A percentile compares a stretch with the other conserved stretches of the same genome.
phyloP scores from a whole-genome alignment of 1,284 basidiomycete species.

The Cystobasidiaceae sp. region DNA sequence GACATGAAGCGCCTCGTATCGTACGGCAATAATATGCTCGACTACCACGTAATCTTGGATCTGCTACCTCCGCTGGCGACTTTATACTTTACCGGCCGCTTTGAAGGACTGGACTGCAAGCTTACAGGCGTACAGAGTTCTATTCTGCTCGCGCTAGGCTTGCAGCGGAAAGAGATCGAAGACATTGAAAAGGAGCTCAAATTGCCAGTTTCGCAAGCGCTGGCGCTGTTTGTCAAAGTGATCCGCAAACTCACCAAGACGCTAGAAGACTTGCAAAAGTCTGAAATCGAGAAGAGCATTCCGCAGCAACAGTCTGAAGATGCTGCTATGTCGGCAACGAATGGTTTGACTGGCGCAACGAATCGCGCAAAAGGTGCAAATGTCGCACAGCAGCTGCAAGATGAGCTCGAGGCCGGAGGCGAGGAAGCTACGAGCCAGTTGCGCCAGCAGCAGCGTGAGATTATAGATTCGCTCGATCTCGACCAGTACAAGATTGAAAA shows the following conservation, averaged over 20 bases:
- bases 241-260: conserved; percentile 77
- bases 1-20: conserved; percentile 94
- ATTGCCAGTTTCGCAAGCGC: conserved; percentile 75
- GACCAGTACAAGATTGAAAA: conserved; percentile 72
- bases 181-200: conserved; percentile 83
- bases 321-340: too few relatives aligned
- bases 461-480: conserved; percentile 78
- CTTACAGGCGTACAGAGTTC: conserved; percentile 75
- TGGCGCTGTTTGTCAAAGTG: conserved; percentile 88
- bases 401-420: conserved; percentile 65
- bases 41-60: conserved; percentile 94
- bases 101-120: conserved; percentile 56
- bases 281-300: conserved; percentile 54
- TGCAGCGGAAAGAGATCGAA: conserved; percentile 87
- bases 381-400: conserved; percentile 48
- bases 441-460: conserved; percentile 60
- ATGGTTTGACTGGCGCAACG: too few relatives aligned
- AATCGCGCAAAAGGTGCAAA: neutral
- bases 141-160: conserved; percentile 79
- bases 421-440: conserved; percentile 49
- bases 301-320: conserved; percentile 32
- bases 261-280: conserved; percentile 75
- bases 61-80: conserved; percentile 72
- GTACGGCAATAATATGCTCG: conserved; percentile 92
- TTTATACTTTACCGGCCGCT: conserved; percentile 76